Percentiles rank a stretch among this genome's conserved stretches.
Evolutionary conservation across 1,139 yeast genomes (phyloP).

Genomic region (Candida frijolesensis): DNA sequence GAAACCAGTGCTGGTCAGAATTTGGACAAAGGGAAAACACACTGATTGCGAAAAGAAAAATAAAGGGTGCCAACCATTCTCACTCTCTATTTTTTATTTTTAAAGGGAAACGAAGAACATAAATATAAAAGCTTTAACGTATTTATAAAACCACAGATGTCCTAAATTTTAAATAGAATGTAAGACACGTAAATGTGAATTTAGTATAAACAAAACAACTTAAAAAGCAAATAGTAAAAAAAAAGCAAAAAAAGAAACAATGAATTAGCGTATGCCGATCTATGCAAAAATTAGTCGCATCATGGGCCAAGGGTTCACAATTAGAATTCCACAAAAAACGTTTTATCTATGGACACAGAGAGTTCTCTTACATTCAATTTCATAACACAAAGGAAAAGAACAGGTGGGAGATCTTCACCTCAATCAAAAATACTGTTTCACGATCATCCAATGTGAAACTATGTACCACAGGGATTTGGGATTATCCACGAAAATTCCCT

Average conservation of each 20-base stretch:
- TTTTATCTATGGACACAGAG: too few relatives aligned
- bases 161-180: neutral
- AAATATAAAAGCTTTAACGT: neutral
- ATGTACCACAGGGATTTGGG: too few relatives aligned
- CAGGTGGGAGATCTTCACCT: neutral
- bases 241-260: too few relatives aligned
- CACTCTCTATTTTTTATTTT: too few relatives aligned
- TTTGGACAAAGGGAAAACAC: neutral
- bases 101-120: neutral
- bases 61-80: neutral
- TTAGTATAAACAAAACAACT: neutral
- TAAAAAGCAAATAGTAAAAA: too few relatives aligned
- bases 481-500: too few relatives aligned
- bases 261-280: too few relatives aligned
- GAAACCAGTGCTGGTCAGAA: too few relatives aligned
- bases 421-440: too few relatives aligned
- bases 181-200: neutral
- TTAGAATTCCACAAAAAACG: neutral
- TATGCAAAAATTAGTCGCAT: too few relatives aligned
- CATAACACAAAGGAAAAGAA: neutral
- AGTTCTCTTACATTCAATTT: neutral
- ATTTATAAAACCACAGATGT: neutral
- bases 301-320: constrained; percentile 1
- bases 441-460: too few relatives aligned
- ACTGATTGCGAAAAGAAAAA: neutral